Conservation (phyloP, 2,329 filamentous ascomycete species). For the Penicillium sp. region DNA sequence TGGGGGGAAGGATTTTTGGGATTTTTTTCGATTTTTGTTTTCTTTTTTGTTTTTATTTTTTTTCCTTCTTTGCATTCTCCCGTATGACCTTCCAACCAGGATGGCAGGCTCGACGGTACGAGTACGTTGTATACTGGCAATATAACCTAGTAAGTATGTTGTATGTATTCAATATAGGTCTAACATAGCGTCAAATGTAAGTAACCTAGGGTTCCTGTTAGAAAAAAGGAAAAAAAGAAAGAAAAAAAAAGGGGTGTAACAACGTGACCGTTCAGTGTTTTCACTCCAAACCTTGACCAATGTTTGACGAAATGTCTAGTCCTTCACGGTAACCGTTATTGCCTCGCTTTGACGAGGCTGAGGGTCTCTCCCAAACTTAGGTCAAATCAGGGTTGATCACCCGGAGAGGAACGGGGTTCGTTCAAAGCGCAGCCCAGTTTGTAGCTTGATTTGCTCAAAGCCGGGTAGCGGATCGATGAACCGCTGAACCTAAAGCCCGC, state of each 20-base stretch:
- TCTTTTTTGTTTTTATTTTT: neutral
- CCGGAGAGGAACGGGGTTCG: constrained; percentile 15
- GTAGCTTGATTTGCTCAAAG: constrained; percentile 24
- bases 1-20: neutral
- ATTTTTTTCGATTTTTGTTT: neutral
- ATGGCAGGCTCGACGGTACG: neutral
- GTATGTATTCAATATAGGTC: neutral
- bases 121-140: constrained; percentile 4
- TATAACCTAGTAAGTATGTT: neutral
- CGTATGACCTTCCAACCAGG: neutral
- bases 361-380: neutral
- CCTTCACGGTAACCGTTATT: constrained; percentile 14
- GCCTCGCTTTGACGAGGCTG: constrained; percentile 1
- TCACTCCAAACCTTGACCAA: neutral
- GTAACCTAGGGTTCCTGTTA: neutral
- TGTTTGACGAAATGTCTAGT: constrained; percentile 12
- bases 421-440: constrained; percentile 5
- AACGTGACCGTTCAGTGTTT: constrained; percentile 1
- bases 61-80: neutral
- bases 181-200: neutral
- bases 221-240: neutral
- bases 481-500: constrained; percentile 37
- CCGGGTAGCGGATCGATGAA: constrained; percentile 35
- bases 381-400: constrained; percentile 22
- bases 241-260: neutral